Evolutionary conservation across 495 filamentous ascomycete species (phyloP).

Genomic region (Thozetella sp.): DNA sequence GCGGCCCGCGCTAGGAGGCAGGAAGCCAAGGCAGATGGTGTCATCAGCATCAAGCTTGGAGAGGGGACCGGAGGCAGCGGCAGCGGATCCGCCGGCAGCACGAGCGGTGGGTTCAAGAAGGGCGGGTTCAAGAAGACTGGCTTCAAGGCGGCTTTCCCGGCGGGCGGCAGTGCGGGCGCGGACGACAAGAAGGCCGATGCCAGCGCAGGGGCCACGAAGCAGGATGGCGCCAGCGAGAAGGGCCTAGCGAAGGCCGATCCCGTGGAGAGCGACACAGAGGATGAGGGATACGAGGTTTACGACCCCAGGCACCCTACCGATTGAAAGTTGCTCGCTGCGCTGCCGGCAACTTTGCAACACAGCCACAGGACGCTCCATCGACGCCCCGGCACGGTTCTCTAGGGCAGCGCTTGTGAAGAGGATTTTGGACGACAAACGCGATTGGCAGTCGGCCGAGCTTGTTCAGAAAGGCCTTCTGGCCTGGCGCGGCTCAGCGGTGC

Average conservation of each 20-base stretch:
- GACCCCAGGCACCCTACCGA: constrained; percentile 55
- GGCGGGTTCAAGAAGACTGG: constrained; percentile 52
- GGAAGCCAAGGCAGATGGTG: constrained; percentile 69
- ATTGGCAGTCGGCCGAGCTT: too few species aligned
- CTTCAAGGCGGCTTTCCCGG: constrained; percentile 56
- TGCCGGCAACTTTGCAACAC: too few species aligned
- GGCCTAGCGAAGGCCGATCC: constrained; percentile 22
- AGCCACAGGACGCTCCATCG: too few species aligned
- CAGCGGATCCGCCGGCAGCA: too few species aligned
- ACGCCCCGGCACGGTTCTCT: too few species aligned
- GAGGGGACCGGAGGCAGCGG: constrained; percentile 20
- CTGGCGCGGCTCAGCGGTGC: too few species aligned
- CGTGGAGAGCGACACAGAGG: constrained; percentile 58
- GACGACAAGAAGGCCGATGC: constrained; percentile 15
- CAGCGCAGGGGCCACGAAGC: constrained; percentile 3
- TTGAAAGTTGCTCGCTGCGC: constrained; percentile 22
- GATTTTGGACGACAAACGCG: too few species aligned
- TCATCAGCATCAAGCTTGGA: constrained; percentile 60
- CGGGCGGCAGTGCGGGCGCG: constrained; percentile 23
- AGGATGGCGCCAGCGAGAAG: constrained; percentile 16
- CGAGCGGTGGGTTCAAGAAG: constrained; percentile 57
- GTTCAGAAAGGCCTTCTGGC: too few species aligned
- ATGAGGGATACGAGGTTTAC: constrained; percentile 60
- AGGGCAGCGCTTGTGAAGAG: too few species aligned
- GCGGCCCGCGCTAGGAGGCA: constrained; percentile 65